phyloP scores from a whole-genome alignment of 2,329 filamentous ascomycete genomes.

The Exophiala oligosperma region DNA sequence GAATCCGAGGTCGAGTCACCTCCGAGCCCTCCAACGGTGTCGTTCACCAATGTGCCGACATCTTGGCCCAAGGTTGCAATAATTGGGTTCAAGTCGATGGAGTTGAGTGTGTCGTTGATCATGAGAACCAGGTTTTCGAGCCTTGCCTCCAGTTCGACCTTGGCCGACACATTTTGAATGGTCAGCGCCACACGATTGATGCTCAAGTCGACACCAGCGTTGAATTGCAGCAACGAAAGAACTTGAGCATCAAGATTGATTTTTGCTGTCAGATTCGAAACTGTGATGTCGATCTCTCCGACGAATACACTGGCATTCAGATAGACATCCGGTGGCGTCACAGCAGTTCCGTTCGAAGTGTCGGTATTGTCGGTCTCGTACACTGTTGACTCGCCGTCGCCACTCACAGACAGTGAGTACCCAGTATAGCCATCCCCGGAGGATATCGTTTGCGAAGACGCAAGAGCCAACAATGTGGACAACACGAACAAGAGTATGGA shows the following conservation, averaged over 20 bases:
- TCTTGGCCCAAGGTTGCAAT: conserved; percentile 56
- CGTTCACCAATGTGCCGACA: conserved; percentile 51
- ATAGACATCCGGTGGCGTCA: conserved; percentile 57
- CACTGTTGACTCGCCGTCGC: conserved; percentile 51
- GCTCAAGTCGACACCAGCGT: conserved; percentile 60
- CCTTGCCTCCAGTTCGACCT: conserved; percentile 60
- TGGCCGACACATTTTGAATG: conserved; percentile 60
- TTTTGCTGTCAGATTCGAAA: conserved; percentile 61
- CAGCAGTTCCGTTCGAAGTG: conserved; percentile 42
- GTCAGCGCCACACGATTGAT: conserved; percentile 58
- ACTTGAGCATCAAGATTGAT: conserved; percentile 62
- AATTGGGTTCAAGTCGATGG: conserved; percentile 62
- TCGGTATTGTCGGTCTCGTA: conserved; percentile 56
- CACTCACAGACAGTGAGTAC: conserved; percentile 54
- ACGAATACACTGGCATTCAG: conserved; percentile 61
- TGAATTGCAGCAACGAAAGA: conserved; percentile 59
- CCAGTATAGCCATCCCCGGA: conserved; percentile 53
- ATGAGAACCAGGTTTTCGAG: conserved; percentile 61
- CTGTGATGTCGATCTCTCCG: conserved; percentile 59
- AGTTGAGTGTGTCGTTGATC: conserved; percentile 59
- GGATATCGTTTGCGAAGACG: conserved; percentile 11
- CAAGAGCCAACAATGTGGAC: neutral
- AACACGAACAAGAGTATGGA: neutral
- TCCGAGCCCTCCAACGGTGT: conserved; percentile 35
- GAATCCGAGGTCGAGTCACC: conserved; percentile 17